Conservation (phyloP, 2,329 filamentous ascomycete species). For the Thielaviopsis ethacetica region DNA sequence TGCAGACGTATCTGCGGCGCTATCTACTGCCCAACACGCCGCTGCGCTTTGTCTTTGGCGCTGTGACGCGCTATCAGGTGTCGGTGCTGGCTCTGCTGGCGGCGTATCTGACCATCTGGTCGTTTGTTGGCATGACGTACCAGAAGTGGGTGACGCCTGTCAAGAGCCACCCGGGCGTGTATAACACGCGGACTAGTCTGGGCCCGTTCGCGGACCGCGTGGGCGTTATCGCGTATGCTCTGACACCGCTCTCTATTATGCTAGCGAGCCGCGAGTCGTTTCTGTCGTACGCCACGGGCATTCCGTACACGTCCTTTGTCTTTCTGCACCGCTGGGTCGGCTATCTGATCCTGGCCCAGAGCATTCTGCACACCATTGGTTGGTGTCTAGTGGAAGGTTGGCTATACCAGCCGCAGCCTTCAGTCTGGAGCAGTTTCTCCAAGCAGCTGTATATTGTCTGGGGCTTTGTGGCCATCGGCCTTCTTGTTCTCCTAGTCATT, state of each 20-base stretch:
- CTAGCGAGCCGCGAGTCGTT: constrained; percentile 54
- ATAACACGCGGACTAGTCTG: constrained; percentile 48
- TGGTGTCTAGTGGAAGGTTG: constrained; percentile 52
- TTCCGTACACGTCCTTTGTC: constrained; percentile 63
- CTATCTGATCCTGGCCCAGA: constrained; percentile 54
- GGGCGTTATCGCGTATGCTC: constrained; percentile 54
- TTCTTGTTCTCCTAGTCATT: constrained; percentile 44
- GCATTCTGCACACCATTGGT: constrained; percentile 49
- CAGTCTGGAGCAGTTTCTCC: constrained; percentile 38
- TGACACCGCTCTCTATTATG: constrained; percentile 54
- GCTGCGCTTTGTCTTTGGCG: constrained; percentile 40
- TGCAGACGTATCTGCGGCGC: constrained; percentile 21
- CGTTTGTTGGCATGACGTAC: constrained; percentile 53
- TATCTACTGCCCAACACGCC: constrained; percentile 46
- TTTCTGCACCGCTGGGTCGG: constrained; percentile 65
- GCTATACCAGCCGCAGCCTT: constrained; percentile 58
- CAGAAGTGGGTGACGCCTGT: constrained; percentile 55
- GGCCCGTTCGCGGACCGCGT: constrained; percentile 54
- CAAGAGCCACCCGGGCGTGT: constrained; percentile 32
- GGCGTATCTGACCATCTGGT: constrained; percentile 50
- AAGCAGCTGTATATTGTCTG: constrained; percentile 53
- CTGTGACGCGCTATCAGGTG: constrained; percentile 52
- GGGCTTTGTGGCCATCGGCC: constrained; percentile 51
- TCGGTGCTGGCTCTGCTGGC: constrained; percentile 39
- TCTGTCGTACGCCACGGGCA: constrained; percentile 51